Evolutionary conservation across 345 rosid species (phyloP).

Genomic region (Sonneratia caseolaris): DNA sequence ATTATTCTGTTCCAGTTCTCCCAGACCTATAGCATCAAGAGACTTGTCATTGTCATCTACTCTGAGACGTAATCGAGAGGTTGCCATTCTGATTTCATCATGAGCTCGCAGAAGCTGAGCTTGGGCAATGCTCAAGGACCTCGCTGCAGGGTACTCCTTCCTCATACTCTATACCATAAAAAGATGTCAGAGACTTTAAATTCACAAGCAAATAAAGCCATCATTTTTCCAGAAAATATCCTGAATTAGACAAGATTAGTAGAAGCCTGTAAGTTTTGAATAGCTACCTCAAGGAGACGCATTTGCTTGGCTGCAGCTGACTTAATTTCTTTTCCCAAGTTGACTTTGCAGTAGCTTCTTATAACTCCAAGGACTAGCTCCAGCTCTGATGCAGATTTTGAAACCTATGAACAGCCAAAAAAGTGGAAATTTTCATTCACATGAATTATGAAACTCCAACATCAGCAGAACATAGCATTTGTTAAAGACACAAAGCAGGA

Average conservation of each 20-base stretch:
- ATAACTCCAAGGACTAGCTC: constrained; percentile 87
- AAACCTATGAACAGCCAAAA: constrained; percentile 35
- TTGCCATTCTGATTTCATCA: constrained; percentile 91
- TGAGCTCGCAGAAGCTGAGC: constrained; percentile 77
- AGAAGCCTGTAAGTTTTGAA: background rate
- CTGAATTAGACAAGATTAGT: background rate
- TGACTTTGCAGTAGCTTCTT: constrained; percentile 59
- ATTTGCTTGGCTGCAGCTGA: constrained; percentile 62
- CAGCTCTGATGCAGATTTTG: constrained; percentile 76
- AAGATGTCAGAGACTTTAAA: background rate
- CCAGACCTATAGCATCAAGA: constrained; percentile 58
- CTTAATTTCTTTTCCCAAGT: constrained; percentile 43
- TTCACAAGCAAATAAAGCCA: background rate
- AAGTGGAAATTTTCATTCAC: background rate
- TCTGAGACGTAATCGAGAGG: constrained; percentile 66
- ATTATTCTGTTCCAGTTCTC: constrained; percentile 67
- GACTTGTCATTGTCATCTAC: constrained; percentile 69
- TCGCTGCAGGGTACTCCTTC: constrained; percentile 74
- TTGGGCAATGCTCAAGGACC: constrained; percentile 75
- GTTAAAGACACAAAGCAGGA: no score
- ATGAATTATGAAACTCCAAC: no score
- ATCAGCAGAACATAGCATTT: no score
- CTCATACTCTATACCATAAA: constrained; percentile 51
- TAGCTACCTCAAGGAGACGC: constrained; percentile 65
- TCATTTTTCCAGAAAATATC: background rate